Evolutionary conservation across 176 grass and related monocot genomes (phyloP).

Genomic region (Ananas comosus): DNA sequence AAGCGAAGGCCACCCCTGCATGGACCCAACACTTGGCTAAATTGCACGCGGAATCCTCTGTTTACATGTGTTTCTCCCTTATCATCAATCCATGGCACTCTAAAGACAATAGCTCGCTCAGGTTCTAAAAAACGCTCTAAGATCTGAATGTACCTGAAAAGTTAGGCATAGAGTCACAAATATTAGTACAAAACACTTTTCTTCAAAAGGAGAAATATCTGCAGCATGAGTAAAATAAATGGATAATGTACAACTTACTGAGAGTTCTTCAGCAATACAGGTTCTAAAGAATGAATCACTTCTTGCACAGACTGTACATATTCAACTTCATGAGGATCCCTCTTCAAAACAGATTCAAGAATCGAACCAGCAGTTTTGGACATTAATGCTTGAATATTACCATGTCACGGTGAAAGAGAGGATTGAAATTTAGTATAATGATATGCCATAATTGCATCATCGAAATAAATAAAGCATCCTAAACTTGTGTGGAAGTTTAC

Average conservation of each 20-base stretch:
- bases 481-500: not conserved
- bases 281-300: conserved; percentile 91
- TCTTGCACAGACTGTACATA: conserved; percentile 92
- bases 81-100: conserved; percentile 98
- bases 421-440: conserved; percentile 19
- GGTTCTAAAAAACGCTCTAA: conserved; percentile 96
- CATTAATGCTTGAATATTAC: conserved; percentile 60
- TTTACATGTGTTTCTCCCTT: conserved; percentile 83
- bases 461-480: not conserved
- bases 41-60: conserved; percentile 88
- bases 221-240: not conserved
- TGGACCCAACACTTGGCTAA: conserved; percentile 90
- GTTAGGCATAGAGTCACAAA: not conserved
- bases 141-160: conserved; percentile 76
- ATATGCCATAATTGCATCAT: not conserved
- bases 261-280: conserved; percentile 77
- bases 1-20: conserved; percentile 94
- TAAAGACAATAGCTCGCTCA: conserved; percentile 81
- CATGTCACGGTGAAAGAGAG: conserved; percentile 23
- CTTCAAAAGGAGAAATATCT: not conserved
- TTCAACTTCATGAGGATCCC: conserved; percentile 89
- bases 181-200: not conserved
- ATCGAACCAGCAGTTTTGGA: conserved; percentile 87
- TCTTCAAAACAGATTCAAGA: conserved; percentile 83
- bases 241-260: conserved; percentile 41